phyloP scores from a whole-genome alignment of 176 grass and related monocot genomes.

The Thinopyrum elongatum region DNA sequence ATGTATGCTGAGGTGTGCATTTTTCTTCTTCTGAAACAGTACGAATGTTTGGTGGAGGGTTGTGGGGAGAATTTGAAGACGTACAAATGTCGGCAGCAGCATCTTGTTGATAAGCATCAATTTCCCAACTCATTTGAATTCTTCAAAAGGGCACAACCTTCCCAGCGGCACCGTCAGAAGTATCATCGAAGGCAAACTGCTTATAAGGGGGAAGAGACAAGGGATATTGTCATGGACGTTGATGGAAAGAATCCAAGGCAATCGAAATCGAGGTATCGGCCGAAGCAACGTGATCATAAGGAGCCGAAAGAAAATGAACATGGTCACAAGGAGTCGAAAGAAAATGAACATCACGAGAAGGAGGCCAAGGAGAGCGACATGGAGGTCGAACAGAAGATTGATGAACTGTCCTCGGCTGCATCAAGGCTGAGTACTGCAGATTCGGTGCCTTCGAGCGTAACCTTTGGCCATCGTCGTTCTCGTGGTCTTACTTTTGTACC shows the following conservation, averaged over 20 bases:
- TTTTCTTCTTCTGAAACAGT: constrained; percentile 41
- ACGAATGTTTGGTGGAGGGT: constrained; percentile 94
- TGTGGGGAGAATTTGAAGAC: constrained; percentile 80
- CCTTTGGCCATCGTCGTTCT: constrained; percentile 61
- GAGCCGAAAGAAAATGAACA: not conserved
- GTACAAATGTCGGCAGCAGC: constrained; percentile 76
- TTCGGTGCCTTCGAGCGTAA: constrained; percentile 44
- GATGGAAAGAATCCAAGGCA: constrained; percentile 47
- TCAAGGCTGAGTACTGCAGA: constrained; percentile 60
- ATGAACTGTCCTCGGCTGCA: constrained; percentile 65
- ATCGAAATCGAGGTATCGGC: constrained; percentile 24
- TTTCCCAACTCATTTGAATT: constrained; percentile 89
- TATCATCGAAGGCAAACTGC: constrained; percentile 41
- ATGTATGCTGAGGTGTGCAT: not conserved
- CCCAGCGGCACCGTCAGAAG: constrained; percentile 76
- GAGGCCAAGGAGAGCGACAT: constrained; percentile 46
- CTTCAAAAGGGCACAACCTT: constrained; percentile 65
- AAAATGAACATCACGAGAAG: not conserved
- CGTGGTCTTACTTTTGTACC: constrained; percentile 77
- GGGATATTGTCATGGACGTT: constrained; percentile 50
- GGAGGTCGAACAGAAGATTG: constrained; percentile 65
- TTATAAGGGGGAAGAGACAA: constrained; percentile 33
- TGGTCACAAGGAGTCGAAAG: not conserved
- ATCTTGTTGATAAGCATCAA: constrained; percentile 89
- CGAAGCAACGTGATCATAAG: constrained; percentile 26